A percentile compares a stretch with the other conserved stretches of the same genome.
These are phyloP conservation scores for Hanseniaspora lindneri DNA, from an alignment of 805 yeast species.

Conservation along the genomic window DNA sequence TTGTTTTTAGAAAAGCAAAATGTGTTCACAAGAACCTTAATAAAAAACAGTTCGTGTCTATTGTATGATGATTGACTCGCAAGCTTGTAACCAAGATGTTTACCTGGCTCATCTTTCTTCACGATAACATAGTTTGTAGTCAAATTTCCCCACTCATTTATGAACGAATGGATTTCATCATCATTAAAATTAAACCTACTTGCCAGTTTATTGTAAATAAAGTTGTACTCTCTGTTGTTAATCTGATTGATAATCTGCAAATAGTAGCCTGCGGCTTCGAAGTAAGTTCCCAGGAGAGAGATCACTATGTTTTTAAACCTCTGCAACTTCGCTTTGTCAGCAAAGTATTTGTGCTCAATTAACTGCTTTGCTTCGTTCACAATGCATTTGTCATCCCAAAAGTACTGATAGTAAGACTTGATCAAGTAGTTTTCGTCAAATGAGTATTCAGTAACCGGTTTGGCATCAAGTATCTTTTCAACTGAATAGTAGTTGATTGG, in stretches of 20 bases:
- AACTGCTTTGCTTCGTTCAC: not conserved
- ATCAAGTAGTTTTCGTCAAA: not conserved
- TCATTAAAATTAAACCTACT: not conserved
- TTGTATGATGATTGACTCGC: conserved; percentile 2
- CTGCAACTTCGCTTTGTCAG: not conserved
- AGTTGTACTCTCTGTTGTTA: conserved; percentile 3
- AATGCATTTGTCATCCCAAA: not conserved
- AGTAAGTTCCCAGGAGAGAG: not conserved
- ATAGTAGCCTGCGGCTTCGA: not conserved
- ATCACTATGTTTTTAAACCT: not conserved
- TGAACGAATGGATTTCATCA: not conserved
- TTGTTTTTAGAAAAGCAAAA: not conserved
- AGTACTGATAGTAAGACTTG: not conserved
- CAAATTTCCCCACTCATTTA: conserved; percentile 7
- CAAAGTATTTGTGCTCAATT: not conserved
- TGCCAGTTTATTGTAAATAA: conserved; percentile 3
- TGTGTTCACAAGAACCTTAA: not conserved
- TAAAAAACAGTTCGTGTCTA: conserved; percentile 9
- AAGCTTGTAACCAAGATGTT: not conserved
- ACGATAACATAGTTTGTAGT: not conserved
- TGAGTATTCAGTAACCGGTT: too few relatives aligned
- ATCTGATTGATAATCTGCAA: not conserved
- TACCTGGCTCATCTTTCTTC: conserved; percentile 1
- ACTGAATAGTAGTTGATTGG: too few relatives aligned
- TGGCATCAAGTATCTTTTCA: too few relatives aligned